Conservation (phyloP, 257 asterid genomes). For the Thymus quinquecostatus region DNA sequence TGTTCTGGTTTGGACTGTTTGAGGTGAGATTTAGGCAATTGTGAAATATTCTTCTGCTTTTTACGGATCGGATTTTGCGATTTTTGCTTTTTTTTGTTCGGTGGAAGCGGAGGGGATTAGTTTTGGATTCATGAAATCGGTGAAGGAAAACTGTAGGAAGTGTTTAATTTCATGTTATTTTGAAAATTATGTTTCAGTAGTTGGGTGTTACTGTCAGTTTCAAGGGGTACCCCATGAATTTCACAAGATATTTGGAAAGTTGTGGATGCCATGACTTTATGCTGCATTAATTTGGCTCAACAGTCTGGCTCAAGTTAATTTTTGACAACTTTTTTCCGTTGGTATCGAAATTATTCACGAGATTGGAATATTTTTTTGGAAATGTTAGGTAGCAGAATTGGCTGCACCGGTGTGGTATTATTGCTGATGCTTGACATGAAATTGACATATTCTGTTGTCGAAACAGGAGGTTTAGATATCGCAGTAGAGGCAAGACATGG, state of each 20-base stretch:
- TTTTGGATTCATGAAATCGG: slow-evolving; percentile 19
- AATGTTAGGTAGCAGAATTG: not conserved
- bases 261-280: not conserved
- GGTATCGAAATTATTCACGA: not conserved
- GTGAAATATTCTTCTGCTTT: not conserved
- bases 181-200: not conserved
- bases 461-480: slow-evolving; percentile 41
- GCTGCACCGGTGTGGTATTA: not conserved
- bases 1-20: slow-evolving; percentile 11
- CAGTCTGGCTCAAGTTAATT: not conserved
- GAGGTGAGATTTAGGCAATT: not conserved
- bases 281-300: not conserved
- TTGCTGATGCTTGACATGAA: slow-evolving; percentile 20
- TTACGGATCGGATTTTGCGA: not conserved
- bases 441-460: slow-evolving; percentile 21
- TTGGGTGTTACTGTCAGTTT: not conserved
- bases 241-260: not conserved
- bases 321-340: not conserved
- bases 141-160: slow-evolving; percentile 4
- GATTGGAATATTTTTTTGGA: not conserved
- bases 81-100: not conserved
- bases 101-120: not conserved
- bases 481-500: slow-evolving; percentile 55
- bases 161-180: not conserved
- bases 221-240: not conserved